phyloP scores from a whole-genome alignment of 2,329 filamentous ascomycete species.

The Aspergillus sp. region DNA sequence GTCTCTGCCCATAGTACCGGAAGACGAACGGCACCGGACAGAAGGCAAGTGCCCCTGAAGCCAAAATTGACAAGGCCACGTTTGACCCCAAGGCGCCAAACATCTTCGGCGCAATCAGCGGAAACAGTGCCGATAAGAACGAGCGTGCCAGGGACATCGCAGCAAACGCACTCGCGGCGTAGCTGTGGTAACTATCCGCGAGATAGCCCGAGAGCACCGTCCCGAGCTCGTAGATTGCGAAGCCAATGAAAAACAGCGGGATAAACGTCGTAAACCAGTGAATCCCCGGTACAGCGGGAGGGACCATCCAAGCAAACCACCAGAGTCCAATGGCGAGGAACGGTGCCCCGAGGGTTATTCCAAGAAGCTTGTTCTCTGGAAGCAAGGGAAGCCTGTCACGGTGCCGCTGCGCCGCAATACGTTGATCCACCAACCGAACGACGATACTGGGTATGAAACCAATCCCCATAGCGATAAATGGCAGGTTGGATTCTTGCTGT shows the following conservation, averaged over 20 bases:
- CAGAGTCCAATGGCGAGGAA: conserved; percentile 47
- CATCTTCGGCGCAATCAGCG: conserved; percentile 44
- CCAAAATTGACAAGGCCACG: conserved; percentile 41
- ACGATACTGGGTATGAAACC: conserved; percentile 45
- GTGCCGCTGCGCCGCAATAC: conserved; percentile 20
- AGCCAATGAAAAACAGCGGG: conserved; percentile 47
- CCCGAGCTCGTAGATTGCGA: conserved; percentile 49
- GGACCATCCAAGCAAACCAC: conserved; percentile 52
- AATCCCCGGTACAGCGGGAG: conserved; percentile 34
- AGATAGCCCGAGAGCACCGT: conserved; percentile 45
- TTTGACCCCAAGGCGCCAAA: conserved; percentile 42
- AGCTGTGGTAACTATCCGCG: conserved; percentile 46
- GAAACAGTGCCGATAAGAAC: conserved; percentile 39
- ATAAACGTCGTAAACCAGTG: conserved; percentile 44
- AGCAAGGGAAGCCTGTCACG: conserved; percentile 23
- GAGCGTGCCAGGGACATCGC: conserved; percentile 43
- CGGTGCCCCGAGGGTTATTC: conserved; percentile 48
- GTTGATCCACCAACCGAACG: conserved; percentile 44
- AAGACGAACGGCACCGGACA: conserved; percentile 41
- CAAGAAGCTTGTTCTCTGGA: conserved; percentile 51
- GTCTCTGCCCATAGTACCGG: conserved; percentile 35
- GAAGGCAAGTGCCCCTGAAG: conserved; percentile 42
- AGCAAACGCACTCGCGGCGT: conserved; percentile 47
- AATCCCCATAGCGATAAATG: conserved; percentile 42
- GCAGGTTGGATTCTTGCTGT: conserved; percentile 35